phyloP scores from a whole-genome alignment of 2,329 filamentous ascomycete species.

The Penicillium corylophilum region DNA sequence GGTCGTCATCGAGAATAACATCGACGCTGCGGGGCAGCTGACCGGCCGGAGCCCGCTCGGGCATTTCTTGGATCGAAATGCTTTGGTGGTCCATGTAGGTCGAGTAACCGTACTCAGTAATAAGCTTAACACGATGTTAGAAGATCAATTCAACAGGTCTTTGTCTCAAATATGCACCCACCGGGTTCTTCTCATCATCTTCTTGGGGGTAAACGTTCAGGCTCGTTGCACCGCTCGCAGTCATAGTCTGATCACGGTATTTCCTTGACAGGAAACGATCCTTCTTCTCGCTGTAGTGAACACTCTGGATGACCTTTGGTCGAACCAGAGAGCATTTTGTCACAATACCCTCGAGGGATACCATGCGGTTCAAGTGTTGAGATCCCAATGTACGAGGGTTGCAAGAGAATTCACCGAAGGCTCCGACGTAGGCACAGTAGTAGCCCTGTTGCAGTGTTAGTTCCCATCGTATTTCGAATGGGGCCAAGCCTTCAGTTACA shows the following conservation, averaged over 20 bases:
- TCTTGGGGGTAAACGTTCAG: slow-evolving; percentile 92
- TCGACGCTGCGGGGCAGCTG: slow-evolving; percentile 94
- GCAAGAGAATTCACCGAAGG: slow-evolving; percentile 91
- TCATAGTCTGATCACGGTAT: slow-evolving; percentile 97
- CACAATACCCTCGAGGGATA: slow-evolving; percentile 95
- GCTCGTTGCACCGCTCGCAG: slow-evolving; percentile 77
- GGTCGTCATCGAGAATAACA: slow-evolving; percentile 92
- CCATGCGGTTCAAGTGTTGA: slow-evolving; percentile 89
- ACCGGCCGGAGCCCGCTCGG: slow-evolving; percentile 89
- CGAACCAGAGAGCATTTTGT: slow-evolving; percentile 93
- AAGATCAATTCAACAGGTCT: neutral
- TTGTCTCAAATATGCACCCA: slow-evolving; percentile 24
- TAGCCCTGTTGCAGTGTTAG: slow-evolving; percentile 52
- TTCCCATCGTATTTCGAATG: neutral
- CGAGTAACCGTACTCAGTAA: slow-evolving; percentile 94
- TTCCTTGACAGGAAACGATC: slow-evolving; percentile 84
- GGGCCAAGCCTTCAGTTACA: slow-evolving; percentile 14
- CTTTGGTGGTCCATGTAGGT: slow-evolving; percentile 96
- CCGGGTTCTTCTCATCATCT: slow-evolving; percentile 86
- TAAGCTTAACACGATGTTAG: slow-evolving; percentile 50
- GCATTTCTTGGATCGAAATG: slow-evolving; percentile 99
- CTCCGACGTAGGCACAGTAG: slow-evolving; percentile 96
- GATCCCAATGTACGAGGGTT: slow-evolving; percentile 92
- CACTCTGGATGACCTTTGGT: slow-evolving; percentile 96
- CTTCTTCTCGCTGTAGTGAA: slow-evolving; percentile 89